Conservation (phyloP, 164 flowering plant species). For the Vitis riparia region DNA sequence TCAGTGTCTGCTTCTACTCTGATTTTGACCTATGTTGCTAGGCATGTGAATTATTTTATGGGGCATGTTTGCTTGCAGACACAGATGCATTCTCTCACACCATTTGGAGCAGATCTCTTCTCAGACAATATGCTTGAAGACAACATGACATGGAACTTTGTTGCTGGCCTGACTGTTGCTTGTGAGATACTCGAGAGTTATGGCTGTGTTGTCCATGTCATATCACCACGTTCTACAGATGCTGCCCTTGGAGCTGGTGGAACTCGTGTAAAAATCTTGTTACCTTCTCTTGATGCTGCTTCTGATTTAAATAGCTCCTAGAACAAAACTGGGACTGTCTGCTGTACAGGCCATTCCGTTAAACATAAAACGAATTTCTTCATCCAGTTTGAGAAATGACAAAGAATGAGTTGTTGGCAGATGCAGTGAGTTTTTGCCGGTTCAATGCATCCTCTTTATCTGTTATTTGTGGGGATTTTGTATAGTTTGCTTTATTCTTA, state of each 20-base stretch:
- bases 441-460: too few species aligned
- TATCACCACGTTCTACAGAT: slow-evolving; percentile 65
- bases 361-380: too few species aligned
- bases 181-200: slow-evolving; percentile 90
- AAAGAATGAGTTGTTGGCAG: too few species aligned
- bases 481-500: not conserved
- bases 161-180: slow-evolving; percentile 90
- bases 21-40: not conserved
- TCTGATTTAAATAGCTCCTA: slow-evolving; percentile 21
- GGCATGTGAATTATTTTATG: not conserved
- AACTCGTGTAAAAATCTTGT: slow-evolving; percentile 87
- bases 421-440: too few species aligned
- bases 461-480: too few species aligned
- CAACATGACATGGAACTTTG: slow-evolving; percentile 96
- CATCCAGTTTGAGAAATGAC: too few species aligned
- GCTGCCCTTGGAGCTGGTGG: slow-evolving; percentile 80
- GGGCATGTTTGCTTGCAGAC: slow-evolving; percentile 53
- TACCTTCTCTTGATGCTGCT: slow-evolving; percentile 48
- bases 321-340: too few species aligned
- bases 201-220: slow-evolving; percentile 82
- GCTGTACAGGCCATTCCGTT: too few species aligned
- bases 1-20: not conserved
- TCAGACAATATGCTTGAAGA: slow-evolving; percentile 72
- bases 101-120: slow-evolving; percentile 83
- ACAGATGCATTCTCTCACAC: slow-evolving; percentile 89